Conservation (phyloP, 2,329 filamentous ascomycete species). For the Aspergillus brunneoviolaceus region DNA sequence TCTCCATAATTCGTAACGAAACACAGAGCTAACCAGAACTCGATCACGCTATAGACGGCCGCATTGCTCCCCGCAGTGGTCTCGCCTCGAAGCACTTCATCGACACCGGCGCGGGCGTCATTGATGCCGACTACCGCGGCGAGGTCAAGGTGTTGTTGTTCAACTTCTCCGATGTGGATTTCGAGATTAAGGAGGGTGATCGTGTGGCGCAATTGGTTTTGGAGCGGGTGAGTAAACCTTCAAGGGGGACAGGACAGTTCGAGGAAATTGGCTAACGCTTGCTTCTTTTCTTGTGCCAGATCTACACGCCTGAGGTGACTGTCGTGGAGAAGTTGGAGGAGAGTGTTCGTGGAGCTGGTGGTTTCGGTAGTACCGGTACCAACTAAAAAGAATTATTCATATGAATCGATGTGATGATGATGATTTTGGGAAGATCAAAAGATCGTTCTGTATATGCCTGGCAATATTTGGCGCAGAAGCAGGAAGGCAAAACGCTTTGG, state of each 20-base stretch:
- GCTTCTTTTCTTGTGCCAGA: constrained; percentile 45
- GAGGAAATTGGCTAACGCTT: constrained; percentile 5
- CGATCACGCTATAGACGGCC: constrained; percentile 65
- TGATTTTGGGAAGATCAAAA: not conserved
- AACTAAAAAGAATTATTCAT: not conserved
- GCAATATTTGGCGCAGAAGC: not conserved
- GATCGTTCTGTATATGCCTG: not conserved
- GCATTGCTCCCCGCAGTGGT: constrained; percentile 86
- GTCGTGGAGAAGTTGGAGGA: constrained; percentile 86
- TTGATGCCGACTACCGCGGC: constrained; percentile 95
- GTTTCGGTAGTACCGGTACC: constrained; percentile 82
- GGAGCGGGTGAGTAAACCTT: constrained; percentile 60
- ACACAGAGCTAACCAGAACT: not conserved
- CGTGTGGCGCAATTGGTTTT: constrained; percentile 90
- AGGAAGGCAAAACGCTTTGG: not conserved
- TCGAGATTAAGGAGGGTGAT: constrained; percentile 78
- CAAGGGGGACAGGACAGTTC: not conserved
- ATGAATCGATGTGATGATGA: not conserved
- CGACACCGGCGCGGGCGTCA: constrained; percentile 92
- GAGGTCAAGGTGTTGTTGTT: constrained; percentile 93
- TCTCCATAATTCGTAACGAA: not conserved
- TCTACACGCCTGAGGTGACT: constrained; percentile 88
- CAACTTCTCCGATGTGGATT: constrained; percentile 83
- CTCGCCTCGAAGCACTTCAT: constrained; percentile 94
- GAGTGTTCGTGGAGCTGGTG: constrained; percentile 85